Evolutionary conservation across 2,329 filamentous ascomycete species (phyloP).

Genomic region (Myriangium duriaei): DNA sequence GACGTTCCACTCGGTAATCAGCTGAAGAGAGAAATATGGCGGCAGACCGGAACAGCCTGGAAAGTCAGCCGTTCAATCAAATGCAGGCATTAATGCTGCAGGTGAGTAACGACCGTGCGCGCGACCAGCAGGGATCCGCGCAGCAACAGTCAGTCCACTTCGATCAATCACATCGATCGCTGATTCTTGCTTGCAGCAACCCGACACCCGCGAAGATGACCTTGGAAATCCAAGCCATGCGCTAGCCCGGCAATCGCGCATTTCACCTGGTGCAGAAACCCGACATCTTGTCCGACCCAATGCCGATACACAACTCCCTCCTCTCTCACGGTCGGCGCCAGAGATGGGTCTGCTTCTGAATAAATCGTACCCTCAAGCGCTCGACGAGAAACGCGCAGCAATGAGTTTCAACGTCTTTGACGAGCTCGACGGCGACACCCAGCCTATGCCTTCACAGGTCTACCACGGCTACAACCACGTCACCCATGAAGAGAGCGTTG

Average conservation of each 20-base stretch:
- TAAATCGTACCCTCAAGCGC: constrained; percentile 5
- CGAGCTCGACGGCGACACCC: constrained; percentile 30
- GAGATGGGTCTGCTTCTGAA: constrained; percentile 5
- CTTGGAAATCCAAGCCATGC: too few species aligned
- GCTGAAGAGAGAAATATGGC: background rate
- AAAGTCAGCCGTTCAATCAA: constrained; percentile 10
- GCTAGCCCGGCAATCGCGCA: too few species aligned
- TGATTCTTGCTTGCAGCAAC: too few species aligned
- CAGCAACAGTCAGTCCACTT: constrained; percentile 1
- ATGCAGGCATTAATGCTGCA: constrained; percentile 10
- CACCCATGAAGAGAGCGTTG: constrained; percentile 10
- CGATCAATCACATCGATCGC: too few species aligned
- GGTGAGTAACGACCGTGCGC: constrained; percentile 9
- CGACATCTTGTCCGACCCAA: too few species aligned
- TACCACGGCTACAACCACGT: constrained; percentile 24
- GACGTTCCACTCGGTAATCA: background rate
- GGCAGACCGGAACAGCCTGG: constrained; percentile 10
- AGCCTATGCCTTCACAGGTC: constrained; percentile 34
- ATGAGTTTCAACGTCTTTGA: constrained; percentile 26
- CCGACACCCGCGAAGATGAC: too few species aligned
- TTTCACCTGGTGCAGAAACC: too few species aligned
- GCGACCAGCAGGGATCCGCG: background rate
- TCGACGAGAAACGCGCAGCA: constrained; percentile 12
- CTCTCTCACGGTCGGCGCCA: constrained; percentile 8
- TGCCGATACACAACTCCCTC: constrained; percentile 1